Percentiles rank a stretch among this genome's conserved stretches.
These are phyloP conservation scores for Vitellaria paradoxa DNA, from an alignment of 179 eudicot genomes.

Conservation along the genomic window DNA sequence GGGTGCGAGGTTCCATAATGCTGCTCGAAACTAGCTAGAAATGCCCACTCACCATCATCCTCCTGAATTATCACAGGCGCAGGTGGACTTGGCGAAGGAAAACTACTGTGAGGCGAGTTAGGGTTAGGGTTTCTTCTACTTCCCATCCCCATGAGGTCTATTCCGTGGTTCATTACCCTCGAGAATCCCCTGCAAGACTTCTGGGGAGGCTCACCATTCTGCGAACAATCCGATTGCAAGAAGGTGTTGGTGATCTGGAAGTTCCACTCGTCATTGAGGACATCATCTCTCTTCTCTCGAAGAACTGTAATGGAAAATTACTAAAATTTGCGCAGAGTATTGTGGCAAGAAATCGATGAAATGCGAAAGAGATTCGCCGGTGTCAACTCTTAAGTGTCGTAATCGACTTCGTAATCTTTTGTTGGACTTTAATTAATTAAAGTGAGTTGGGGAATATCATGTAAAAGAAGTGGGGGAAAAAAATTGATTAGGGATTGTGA, in stretches of 20 bases:
- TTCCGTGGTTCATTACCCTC: conserved; percentile 55
- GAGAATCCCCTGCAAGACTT: conserved; percentile 63
- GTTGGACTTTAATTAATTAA: no score
- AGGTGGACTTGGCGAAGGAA: conserved; percentile 21
- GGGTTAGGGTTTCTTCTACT: conserved; percentile 39
- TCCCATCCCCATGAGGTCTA: conserved; percentile 41
- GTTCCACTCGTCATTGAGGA: conserved; percentile 24
- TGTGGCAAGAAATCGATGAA: no score
- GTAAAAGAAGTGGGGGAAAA: no score
- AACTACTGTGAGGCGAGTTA: conserved; percentile 17
- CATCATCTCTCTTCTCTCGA: no score
- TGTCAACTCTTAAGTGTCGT: no score
- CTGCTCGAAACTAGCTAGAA: conserved; percentile 64
- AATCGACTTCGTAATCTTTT: no score
- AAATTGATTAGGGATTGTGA: no score
- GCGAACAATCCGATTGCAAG: conserved; percentile 46
- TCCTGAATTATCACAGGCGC: conserved; percentile 30
- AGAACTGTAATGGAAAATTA: no score
- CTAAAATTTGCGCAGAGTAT: no score
- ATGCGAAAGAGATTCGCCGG: no score
- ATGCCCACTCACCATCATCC: conserved; percentile 45
- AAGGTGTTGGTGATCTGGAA: conserved; percentile 37
- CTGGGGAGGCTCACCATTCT: conserved; percentile 76
- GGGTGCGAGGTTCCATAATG: conserved; percentile 65
- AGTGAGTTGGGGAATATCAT: no score